phyloP scores from a whole-genome alignment of 2,329 filamentous ascomycete species.

The Alternaria ventricosa region DNA sequence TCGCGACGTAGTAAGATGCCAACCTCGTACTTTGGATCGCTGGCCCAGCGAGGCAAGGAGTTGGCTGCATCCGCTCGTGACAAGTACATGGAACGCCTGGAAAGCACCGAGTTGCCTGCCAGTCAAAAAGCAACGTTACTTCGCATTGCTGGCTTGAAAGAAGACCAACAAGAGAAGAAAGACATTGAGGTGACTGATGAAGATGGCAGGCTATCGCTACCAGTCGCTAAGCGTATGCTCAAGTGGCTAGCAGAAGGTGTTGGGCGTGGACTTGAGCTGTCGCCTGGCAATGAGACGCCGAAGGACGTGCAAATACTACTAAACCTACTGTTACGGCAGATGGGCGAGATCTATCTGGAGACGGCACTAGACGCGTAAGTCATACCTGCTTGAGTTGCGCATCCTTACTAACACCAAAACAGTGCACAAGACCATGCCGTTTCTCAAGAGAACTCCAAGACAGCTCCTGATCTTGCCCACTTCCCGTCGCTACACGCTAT shows the following conservation, averaged over 20 bases:
- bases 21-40: conserved; percentile 88
- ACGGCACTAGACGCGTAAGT: conserved; percentile 66
- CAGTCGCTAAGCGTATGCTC: conserved; percentile 96
- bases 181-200: conserved; percentile 91
- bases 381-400: neutral
- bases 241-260: conserved; percentile 97
- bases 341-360: conserved; percentile 82
- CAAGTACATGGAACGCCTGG: conserved; percentile 85
- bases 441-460: conserved; percentile 78
- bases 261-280: conserved; percentile 87
- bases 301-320: conserved; percentile 90
- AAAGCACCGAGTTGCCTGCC: conserved; percentile 84
- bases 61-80: conserved; percentile 87
- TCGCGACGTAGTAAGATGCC: conserved; percentile 85
- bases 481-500: conserved; percentile 79
- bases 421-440: conserved; percentile 70
- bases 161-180: conserved; percentile 76
- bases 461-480: conserved; percentile 86
- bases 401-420: conserved; percentile 14
- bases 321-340: conserved; percentile 80
- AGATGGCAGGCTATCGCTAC: conserved; percentile 80
- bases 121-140: conserved; percentile 92
- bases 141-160: conserved; percentile 80
- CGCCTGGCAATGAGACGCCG: conserved; percentile 83
- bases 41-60: conserved; percentile 89